Percentiles rank a stretch among this genome's conserved stretches.
Conservation (phyloP, 2,329 filamentous ascomycete species). For the Colletotrichum sublineola region DNA sequence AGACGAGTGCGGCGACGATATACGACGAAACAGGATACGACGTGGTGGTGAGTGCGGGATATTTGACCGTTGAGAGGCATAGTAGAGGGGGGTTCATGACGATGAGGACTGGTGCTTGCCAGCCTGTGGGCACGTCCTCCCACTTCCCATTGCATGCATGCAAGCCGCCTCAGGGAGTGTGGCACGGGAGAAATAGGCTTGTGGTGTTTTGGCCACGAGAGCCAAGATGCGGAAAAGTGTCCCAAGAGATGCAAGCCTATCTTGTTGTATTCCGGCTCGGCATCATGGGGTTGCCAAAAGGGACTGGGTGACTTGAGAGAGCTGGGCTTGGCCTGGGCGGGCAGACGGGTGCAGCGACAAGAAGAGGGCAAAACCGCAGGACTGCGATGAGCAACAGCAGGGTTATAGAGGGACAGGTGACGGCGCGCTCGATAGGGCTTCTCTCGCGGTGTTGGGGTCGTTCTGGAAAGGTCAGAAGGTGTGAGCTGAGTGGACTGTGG, state of each 20-base stretch:
- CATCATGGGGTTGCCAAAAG: conserved; percentile 9
- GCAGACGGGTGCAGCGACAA: conserved; percentile 31
- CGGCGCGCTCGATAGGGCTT: not conserved
- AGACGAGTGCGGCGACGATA: not conserved
- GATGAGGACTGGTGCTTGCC: not conserved
- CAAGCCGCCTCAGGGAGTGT: not conserved
- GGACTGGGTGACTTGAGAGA: conserved; percentile 22
- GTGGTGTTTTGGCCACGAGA: conserved; percentile 27
- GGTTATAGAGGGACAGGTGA: not conserved
- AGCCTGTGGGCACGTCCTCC: not conserved
- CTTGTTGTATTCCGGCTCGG: conserved; percentile 18
- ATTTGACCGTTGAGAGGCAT: conserved; percentile 4
- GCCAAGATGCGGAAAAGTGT: conserved; percentile 35
- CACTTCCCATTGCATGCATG: not conserved
- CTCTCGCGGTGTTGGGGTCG: conserved; percentile 2
- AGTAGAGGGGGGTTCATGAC: conserved; percentile 8
- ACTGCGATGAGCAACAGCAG: not conserved
- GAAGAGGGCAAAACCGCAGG: conserved; percentile 18
- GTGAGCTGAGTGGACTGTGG: conserved; percentile 28
- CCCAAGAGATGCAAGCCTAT: conserved; percentile 36
- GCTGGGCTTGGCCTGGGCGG: conserved; percentile 6
- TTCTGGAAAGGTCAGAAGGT: conserved; percentile 14
- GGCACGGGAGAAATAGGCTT: conserved; percentile 29
- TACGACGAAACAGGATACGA: not conserved
- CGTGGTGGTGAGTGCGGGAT: conserved; percentile 8